Percentiles rank a stretch among this genome's conserved stretches.
Conservation (phyloP, 352 stramenopile species). For the Globisporangium parvum region DNA sequence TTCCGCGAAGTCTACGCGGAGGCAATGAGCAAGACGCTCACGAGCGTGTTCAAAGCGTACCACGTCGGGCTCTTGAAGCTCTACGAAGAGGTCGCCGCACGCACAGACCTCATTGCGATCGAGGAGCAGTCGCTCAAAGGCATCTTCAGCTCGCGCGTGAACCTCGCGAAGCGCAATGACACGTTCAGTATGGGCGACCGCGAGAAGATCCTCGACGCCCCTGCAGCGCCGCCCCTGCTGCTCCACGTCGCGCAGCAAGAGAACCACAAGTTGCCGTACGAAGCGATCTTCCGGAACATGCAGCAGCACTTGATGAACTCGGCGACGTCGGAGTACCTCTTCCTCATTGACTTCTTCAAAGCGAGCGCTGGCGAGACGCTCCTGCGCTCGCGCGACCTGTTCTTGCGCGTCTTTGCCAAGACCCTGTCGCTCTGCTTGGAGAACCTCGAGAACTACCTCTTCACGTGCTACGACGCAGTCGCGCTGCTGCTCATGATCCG, state of each 20-base stretch:
- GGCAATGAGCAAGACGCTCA: slow-evolving; percentile 95
- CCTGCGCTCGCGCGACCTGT: slow-evolving; percentile 84
- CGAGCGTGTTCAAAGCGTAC: slow-evolving; percentile 96
- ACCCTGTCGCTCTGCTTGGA: slow-evolving; percentile 95
- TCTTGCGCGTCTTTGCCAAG: slow-evolving; percentile 93
- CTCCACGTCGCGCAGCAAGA: slow-evolving; percentile 94
- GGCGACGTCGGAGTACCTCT: slow-evolving; percentile 96
- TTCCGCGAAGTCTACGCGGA: slow-evolving; percentile 95
- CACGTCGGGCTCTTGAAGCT: slow-evolving; percentile 93
- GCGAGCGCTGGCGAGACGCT: slow-evolving; percentile 64
- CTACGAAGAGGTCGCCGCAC: slow-evolving; percentile 90
- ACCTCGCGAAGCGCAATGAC: slow-evolving; percentile 94
- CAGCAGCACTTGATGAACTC: slow-evolving; percentile 98
- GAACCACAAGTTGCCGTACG: slow-evolving; percentile 91
- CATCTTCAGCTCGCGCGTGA: slow-evolving; percentile 84
- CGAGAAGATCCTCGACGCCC: slow-evolving; percentile 85
- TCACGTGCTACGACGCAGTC: slow-evolving; percentile 95
- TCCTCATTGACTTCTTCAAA: slow-evolving; percentile 93
- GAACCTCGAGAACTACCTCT: slow-evolving; percentile 98
- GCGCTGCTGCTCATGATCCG: slow-evolving; percentile 98
- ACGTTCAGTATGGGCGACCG: slow-evolving; percentile 91
- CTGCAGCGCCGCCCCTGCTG: slow-evolving; percentile 86
- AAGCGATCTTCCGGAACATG: slow-evolving; percentile 94
- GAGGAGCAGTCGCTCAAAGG: slow-evolving; percentile 92
- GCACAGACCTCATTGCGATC: slow-evolving; percentile 93